phyloP scores from a whole-genome alignment of 2,329 filamentous ascomycete genomes.

The Xylariales sp. region DNA sequence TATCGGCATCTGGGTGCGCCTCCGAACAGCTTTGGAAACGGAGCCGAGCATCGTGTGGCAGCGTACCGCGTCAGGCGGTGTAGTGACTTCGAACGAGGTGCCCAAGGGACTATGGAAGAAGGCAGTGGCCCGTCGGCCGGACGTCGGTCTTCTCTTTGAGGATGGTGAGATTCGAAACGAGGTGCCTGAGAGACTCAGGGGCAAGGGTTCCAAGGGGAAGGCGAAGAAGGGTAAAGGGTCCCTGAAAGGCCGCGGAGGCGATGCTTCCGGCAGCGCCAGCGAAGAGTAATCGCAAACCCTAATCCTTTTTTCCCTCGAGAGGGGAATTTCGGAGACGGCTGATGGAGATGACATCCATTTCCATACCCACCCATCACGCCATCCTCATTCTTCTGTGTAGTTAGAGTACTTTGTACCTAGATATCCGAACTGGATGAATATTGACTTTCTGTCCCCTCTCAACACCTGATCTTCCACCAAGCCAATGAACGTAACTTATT shows the following conservation, averaged over 20 bases:
- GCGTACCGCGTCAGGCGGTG: conserved; percentile 29
- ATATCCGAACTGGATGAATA: background rate
- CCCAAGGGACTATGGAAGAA: conserved; percentile 35
- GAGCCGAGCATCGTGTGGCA: conserved; percentile 31
- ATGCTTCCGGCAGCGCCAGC: conserved; percentile 27
- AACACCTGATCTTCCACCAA: background rate
- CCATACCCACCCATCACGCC: background rate
- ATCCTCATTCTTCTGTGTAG: conserved; percentile 4
- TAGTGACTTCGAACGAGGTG: conserved; percentile 31
- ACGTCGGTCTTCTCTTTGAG: conserved; percentile 38
- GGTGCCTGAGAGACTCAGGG: conserved; percentile 34
- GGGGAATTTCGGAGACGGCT: conserved; percentile 1
- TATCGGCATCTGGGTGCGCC: conserved; percentile 37
- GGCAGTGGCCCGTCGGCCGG: conserved; percentile 34
- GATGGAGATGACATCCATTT: conserved; percentile 1
- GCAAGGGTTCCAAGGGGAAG: conserved; percentile 37
- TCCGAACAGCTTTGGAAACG: conserved; percentile 28
- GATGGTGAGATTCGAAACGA: conserved; percentile 38
- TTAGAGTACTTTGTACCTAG: conserved; percentile 6
- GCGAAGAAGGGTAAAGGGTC: conserved; percentile 35
- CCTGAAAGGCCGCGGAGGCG: conserved; percentile 24
- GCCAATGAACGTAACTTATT: background rate
- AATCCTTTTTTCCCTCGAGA: background rate
- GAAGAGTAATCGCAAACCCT: conserved; percentile 16
- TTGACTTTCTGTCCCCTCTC: conserved; percentile 5